Evolutionary conservation across 176 grass and related monocot species (phyloP).

Genomic region (Dactylis glomerata): DNA sequence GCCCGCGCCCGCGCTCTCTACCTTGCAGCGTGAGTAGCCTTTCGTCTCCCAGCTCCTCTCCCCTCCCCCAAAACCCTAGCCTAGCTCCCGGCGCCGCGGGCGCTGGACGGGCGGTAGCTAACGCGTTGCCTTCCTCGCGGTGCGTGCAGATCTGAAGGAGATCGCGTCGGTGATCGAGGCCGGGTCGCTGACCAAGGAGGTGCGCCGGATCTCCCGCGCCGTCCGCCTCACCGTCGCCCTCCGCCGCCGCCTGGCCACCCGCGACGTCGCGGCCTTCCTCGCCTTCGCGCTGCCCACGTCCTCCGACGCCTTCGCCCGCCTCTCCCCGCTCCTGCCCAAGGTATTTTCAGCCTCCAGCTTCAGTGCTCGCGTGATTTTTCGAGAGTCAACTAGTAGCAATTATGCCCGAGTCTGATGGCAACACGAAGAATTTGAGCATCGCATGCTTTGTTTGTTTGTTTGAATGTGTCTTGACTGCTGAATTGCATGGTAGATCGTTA

Average conservation of each 20-base stretch:
- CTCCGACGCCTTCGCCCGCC: background rate
- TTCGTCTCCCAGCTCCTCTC: background rate
- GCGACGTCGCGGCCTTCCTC: conserved; percentile 19
- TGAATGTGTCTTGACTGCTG: no score
- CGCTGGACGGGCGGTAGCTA: background rate
- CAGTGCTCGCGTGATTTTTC: background rate
- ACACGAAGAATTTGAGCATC: no score
- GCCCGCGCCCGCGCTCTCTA: background rate
- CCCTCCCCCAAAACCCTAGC: conserved; percentile 38
- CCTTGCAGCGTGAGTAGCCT: conserved; percentile 15
- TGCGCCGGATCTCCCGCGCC: conserved; percentile 64
- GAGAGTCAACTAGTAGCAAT: background rate
- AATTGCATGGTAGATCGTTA: background rate
- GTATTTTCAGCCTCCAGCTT: background rate
- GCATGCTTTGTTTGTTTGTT: no score
- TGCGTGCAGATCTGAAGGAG: conserved; percentile 60
- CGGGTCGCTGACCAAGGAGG: conserved; percentile 68
- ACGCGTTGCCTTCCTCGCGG: background rate
- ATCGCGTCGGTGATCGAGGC: conserved; percentile 62
- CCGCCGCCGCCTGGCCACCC: conserved; percentile 49
- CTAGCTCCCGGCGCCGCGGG: background rate
- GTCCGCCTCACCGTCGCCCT: conserved; percentile 68
- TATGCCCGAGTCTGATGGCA: no score
- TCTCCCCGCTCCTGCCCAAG: conserved; percentile 34
- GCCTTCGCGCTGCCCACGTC: no score